phyloP scores from a whole-genome alignment of 768 basidiomycete species.

The Daedaleopsis nitida region DNA sequence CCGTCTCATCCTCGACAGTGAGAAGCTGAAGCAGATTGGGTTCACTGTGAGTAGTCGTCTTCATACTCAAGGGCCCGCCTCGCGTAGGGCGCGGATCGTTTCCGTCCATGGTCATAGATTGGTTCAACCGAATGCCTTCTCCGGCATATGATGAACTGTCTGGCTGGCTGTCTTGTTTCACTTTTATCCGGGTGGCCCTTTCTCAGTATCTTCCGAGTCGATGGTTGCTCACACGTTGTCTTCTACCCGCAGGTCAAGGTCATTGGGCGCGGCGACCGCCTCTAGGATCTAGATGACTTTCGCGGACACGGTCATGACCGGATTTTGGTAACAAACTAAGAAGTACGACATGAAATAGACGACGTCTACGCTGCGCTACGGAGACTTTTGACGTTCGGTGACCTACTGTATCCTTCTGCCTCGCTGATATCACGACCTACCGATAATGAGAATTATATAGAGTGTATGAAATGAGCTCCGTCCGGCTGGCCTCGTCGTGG shows the following conservation, averaged over 20 bases:
- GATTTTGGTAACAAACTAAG: neutral
- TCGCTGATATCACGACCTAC: slow-evolving; percentile 7
- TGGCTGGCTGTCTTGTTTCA: too few species aligned
- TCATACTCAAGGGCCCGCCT: too few species aligned
- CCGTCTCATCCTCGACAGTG: slow-evolving; percentile 81
- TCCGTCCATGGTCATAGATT: too few species aligned
- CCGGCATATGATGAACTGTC: too few species aligned
- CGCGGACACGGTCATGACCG: neutral
- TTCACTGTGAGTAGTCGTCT: slow-evolving; percentile 64
- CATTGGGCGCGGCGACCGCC: slow-evolving; percentile 56
- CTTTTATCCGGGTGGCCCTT: too few species aligned
- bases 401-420: slow-evolving; percentile 10
- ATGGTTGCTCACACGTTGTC: neutral
- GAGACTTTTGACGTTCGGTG: slow-evolving; percentile 1
- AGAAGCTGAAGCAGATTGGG: slow-evolving; percentile 80
- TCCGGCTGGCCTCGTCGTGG: neutral
- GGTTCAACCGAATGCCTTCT: too few species aligned
- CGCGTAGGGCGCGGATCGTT: too few species aligned
- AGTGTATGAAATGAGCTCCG: neutral
- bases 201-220: too few species aligned
- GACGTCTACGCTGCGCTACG: neutral
- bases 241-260: slow-evolving; percentile 47
- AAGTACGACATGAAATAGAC: slow-evolving; percentile 1
- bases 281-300: slow-evolving; percentile 26
- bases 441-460: slow-evolving; percentile 9